phyloP scores from a whole-genome alignment of 1,139 yeast species.

The Pichia norvegensis region DNA sequence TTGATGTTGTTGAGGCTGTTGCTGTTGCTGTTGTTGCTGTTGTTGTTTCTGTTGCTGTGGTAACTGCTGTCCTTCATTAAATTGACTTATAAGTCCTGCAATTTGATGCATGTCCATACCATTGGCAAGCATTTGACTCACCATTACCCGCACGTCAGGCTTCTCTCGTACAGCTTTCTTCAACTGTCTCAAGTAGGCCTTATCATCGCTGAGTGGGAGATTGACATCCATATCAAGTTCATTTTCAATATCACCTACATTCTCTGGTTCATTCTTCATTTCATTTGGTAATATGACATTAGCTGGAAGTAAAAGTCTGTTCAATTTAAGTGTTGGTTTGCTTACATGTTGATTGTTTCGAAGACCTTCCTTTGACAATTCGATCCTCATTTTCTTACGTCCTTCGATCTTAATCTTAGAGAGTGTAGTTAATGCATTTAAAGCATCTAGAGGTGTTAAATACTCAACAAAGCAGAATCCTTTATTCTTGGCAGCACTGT shows the following conservation, averaged over 20 bases:
- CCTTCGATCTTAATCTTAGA: slow-evolving; percentile 40
- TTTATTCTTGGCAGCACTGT: slow-evolving; percentile 54
- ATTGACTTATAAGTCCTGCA: slow-evolving; percentile 23
- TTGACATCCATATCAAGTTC: background rate
- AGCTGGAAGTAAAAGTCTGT: slow-evolving; percentile 41
- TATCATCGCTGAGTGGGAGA: slow-evolving; percentile 9
- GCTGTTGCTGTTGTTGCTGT: slow-evolving; percentile 4
- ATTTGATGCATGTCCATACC: slow-evolving; percentile 29
- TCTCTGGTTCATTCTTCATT: slow-evolving; percentile 28
- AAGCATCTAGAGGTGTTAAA: slow-evolving; percentile 43
- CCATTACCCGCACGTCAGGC: slow-evolving; percentile 27
- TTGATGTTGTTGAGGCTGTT: slow-evolving; percentile 1
- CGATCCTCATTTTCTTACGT: slow-evolving; percentile 41
- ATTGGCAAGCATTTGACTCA: slow-evolving; percentile 27
- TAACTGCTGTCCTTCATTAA: slow-evolving; percentile 1
- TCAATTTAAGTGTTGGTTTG: slow-evolving; percentile 37
- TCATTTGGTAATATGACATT: slow-evolving; percentile 50
- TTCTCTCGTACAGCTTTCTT: slow-evolving; percentile 20
- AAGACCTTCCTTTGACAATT: slow-evolving; percentile 54
- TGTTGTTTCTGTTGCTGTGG: slow-evolving; percentile 4
- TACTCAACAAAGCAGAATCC: slow-evolving; percentile 62
- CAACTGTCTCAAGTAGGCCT: slow-evolving; percentile 8
- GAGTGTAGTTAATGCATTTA: slow-evolving; percentile 38
- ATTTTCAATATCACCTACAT: slow-evolving; percentile 6
- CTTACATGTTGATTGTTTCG: slow-evolving; percentile 33